Base-by-base conservation (phyloP, 179 eudicot species). In the Nepenthes alata region DNA sequence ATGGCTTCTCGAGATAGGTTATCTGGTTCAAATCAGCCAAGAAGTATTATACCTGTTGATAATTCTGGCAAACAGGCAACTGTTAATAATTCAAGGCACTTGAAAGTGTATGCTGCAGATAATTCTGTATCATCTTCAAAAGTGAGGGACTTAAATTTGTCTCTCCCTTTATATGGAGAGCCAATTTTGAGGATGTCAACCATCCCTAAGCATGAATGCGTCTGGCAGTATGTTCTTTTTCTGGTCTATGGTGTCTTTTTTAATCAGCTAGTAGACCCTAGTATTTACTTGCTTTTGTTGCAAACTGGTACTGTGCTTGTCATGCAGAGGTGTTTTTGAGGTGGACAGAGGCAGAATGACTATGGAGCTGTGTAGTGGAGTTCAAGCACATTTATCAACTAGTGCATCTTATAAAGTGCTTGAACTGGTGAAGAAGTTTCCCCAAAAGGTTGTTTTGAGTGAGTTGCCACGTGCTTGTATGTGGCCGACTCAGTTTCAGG, bases 331-430 rank as follows among this genome's bases (percentile, higher is more conserved):
- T 64, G 74, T 77, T 58, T 89, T 93, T 79, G 96, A 86, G 81
- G 78, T 89, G 66, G 76, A 73, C 60, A 85, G 80, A 70, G 77
- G 78, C 69, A 88, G 88, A 47, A 77, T 69, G 67, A 16, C 64
- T 61, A 53, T 86, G 53, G 85, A 81, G 50, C 56, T 72, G 1
- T 72, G 74, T 61, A 84, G 82, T 72, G 95, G 96, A 62, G 69
- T 93, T 59, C 98, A 93, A 80, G 95, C 96, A 56, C 97, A 93
- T 83, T 64, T 86, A 61, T 89, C 98, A 51, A 82, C 70, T 55
- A 68, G 72, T 76, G 90, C 95, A 72, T 86, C 98, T 58, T 72
- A 72, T 55, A 87, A 75, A 75, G 98, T 87, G 69, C 62, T 71
- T 77, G 89, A 85, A 67, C 73, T 76, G 77, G 84, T 74, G 65